Conservation (phyloP, 192 early-diverging fungal species). For the Piromyces sp. region DNA sequence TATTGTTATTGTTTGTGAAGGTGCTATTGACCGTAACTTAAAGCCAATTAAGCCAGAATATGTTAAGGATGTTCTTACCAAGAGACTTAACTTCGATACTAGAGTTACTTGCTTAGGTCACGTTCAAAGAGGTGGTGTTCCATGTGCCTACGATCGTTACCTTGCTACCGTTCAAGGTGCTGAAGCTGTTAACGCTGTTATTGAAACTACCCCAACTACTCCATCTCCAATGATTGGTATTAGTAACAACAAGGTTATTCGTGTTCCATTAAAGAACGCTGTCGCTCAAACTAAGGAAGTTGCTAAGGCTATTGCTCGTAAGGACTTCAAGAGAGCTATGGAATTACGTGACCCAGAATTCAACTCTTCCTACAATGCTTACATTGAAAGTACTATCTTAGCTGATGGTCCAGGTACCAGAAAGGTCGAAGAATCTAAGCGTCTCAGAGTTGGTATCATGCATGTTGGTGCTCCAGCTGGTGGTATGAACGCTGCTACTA, state of each 20-base stretch:
- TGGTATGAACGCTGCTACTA: slow-evolving; percentile 92
- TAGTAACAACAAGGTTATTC: slow-evolving; percentile 70
- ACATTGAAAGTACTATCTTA: slow-evolving; percentile 17
- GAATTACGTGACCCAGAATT: slow-evolving; percentile 76
- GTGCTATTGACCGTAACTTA: slow-evolving; percentile 76
- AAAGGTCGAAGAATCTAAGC: slow-evolving; percentile 21
- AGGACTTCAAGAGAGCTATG: slow-evolving; percentile 82
- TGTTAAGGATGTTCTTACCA: slow-evolving; percentile 62
- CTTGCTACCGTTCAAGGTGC: slow-evolving; percentile 86
- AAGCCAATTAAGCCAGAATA: slow-evolving; percentile 75
- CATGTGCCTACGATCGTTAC: slow-evolving; percentile 78
- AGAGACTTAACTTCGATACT: slow-evolving; percentile 69
- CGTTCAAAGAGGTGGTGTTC: slow-evolving; percentile 83
- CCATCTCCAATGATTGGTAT: slow-evolving; percentile 92
- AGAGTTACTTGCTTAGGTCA: slow-evolving; percentile 89
- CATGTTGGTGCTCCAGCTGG: slow-evolving; percentile 91
- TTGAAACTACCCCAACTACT: slow-evolving; percentile 60
- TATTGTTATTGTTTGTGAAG: slow-evolving; percentile 90
- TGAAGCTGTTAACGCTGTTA: slow-evolving; percentile 82
- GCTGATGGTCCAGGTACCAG: slow-evolving; percentile 8
- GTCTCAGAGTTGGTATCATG: slow-evolving; percentile 73
- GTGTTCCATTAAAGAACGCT: slow-evolving; percentile 76
- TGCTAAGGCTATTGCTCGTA: slow-evolving; percentile 56
- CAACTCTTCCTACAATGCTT: slow-evolving; percentile 24
- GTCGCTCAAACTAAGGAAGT: slow-evolving; percentile 72